Conservation (phyloP, 1,139 yeast genomes). For the Magnusiomyces starmeri region DNA sequence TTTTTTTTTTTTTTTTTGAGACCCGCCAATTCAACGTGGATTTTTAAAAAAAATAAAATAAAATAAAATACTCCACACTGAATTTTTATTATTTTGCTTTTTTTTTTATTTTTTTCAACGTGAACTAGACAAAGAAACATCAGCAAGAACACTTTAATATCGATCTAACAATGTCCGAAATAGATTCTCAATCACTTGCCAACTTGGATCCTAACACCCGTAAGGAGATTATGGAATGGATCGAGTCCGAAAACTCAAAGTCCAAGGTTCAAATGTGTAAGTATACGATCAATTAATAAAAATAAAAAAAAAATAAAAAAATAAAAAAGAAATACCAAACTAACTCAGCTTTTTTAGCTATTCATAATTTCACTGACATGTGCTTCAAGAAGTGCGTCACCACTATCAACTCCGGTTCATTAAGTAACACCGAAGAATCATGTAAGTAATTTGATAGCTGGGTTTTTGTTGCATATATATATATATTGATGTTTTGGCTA, state of each 20-base stretch:
- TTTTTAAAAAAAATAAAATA: not conserved
- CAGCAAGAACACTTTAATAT: not conserved
- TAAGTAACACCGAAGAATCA: slow-evolving; percentile 54
- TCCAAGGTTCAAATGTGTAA: slow-evolving; percentile 71
- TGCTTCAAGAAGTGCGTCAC: slow-evolving; percentile 84
- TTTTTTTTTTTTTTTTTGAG: not conserved
- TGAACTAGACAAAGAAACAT: not conserved
- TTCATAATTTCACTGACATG: slow-evolving; percentile 80
- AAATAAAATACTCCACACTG: no score
- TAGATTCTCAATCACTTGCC: slow-evolving; percentile 54
- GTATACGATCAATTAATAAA: slow-evolving; percentile 12
- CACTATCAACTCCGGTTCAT: slow-evolving; percentile 43
- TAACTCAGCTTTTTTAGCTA: slow-evolving; percentile 35
- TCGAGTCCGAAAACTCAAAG: slow-evolving; percentile 79
- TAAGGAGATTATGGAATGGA: slow-evolving; percentile 65
- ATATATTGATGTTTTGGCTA: not conserved
- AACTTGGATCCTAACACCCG: slow-evolving; percentile 64
- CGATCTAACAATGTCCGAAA: slow-evolving; percentile 46
- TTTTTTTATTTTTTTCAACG: not conserved
- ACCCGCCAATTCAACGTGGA: no score
- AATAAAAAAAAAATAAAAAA: not conserved
- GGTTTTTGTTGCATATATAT: no score
- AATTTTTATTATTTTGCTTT: not conserved
- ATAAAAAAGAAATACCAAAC: not conserved
- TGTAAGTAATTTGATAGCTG: slow-evolving; percentile 36